Base-by-base conservation (phyloP, 208 protist species). In the Jaenimonas drosophilae region DNA sequence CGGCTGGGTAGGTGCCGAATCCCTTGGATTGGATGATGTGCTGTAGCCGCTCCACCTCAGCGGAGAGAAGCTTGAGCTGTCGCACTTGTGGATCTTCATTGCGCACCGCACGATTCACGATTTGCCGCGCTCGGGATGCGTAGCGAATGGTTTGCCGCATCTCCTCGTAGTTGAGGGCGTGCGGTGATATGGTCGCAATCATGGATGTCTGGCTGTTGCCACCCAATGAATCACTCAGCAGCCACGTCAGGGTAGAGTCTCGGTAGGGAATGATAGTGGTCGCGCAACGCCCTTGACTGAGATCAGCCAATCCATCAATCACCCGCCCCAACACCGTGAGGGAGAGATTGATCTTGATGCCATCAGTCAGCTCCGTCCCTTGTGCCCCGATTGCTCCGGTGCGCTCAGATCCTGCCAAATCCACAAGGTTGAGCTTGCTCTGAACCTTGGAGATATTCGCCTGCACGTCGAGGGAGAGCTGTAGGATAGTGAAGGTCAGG, bases 381-480 rank as follows among this genome's bases (percentile, higher is more conserved):
- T 70, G 69, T 11, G 72, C 87, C 0, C 76, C 82, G 19, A 52
- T 73, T 3, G 56, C 67, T 1, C 65, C 74, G 24, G 76, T 75
- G 23, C 92, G 64, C 57, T 97, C 94, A 0, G 80, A 93, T 3
- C 94, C 94, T 2, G 94, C 94, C 25, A 97, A 77, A 58, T 97
- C 94, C 28, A 96, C 79, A 16, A 98, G 76, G 53, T 96, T 96
- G 27, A 93, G 54, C 59, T 88, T 87, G 56, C 77, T 79, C 30
- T 57, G 70, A 27, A 77, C 71, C 46, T 70, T 64, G 25, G 42
- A 53, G 27, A 57, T 52, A 50, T 65, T n/a, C n/a, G n/a, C 70
- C 53, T 70, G 57, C 31, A 44, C 33, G 20, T 77, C 64, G 42
- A 83, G 67, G 34, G 41, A 65, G 21, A 76, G 43, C 57, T 84